Percentiles rank a stretch among this genome's conserved stretches.
Conservation (phyloP, 805 yeast species). For the Candida maris region DNA sequence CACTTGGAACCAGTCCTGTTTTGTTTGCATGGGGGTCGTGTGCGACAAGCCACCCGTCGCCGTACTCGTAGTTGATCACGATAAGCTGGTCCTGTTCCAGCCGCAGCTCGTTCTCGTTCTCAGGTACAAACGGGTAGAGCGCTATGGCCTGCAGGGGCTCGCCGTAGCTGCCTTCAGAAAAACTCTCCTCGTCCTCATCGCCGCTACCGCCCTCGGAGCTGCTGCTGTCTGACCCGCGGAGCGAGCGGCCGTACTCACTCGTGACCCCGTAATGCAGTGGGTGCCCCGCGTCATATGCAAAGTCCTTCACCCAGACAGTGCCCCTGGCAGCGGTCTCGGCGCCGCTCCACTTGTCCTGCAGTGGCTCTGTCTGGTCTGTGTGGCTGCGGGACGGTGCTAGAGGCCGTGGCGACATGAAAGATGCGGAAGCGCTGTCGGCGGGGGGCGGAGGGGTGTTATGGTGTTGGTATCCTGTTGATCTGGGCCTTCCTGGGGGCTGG, state of each 20-base stretch:
- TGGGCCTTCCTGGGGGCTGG: too few relatives aligned
- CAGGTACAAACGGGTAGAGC: slow-evolving; percentile 84
- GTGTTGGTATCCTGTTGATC: too few relatives aligned
- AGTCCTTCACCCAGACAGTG: slow-evolving; percentile 64
- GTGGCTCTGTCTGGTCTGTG: too few relatives aligned
- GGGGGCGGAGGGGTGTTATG: too few relatives aligned
- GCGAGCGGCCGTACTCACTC: slow-evolving; percentile 6
- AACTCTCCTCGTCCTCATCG: not conserved
- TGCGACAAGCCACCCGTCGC: slow-evolving; percentile 98
- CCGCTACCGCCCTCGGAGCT: not conserved
- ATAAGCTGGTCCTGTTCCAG: slow-evolving; percentile 77
- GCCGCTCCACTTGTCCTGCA: too few relatives aligned
- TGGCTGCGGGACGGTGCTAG: too few relatives aligned
- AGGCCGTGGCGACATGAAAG: too few relatives aligned
- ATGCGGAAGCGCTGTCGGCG: too few relatives aligned
- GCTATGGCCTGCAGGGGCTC: slow-evolving; percentile 61
- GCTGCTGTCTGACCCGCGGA: not conserved
- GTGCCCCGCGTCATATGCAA: slow-evolving; percentile 67
- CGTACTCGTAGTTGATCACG: slow-evolving; percentile 86
- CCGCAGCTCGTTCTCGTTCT: slow-evolving; percentile 87
- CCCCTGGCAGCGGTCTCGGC: slow-evolving; percentile 6
- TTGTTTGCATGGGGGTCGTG: slow-evolving; percentile 70
- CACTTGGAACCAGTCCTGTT: slow-evolving; percentile 94
- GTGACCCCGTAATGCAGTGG: slow-evolving; percentile 66
- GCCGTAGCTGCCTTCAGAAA: slow-evolving; percentile 2